These are phyloP conservation scores for Apiospora sp. DNA, from an alignment of 2,329 filamentous ascomycete genomes.

Conservation along the genomic window DNA sequence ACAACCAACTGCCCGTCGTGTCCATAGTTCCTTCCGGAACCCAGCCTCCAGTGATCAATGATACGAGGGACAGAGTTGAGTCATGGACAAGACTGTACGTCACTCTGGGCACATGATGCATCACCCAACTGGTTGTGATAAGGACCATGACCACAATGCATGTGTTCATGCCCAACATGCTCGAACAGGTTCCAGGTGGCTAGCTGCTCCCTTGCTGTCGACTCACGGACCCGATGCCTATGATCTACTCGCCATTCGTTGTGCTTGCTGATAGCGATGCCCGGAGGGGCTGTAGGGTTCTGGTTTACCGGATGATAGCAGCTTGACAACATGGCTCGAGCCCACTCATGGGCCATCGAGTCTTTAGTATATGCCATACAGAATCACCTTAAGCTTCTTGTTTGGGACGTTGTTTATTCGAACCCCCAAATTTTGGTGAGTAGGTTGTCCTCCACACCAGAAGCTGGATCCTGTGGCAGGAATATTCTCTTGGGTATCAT, in stretches of 20 bases:
- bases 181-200: neutral
- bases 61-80: neutral
- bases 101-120: neutral
- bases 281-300: conserved; percentile 25
- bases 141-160: neutral
- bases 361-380: neutral
- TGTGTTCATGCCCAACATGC: conserved; percentile 3
- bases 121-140: neutral
- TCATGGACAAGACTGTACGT: neutral
- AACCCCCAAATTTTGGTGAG: conserved; percentile 71
- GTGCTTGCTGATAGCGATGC: neutral
- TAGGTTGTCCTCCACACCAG: conserved; percentile 60
- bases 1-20: conserved; percentile 13
- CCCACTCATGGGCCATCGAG: conserved; percentile 11
- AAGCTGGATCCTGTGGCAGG: conserved; percentile 56
- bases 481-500: conserved; percentile 92
- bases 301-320: neutral
- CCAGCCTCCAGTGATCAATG: neutral
- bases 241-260: neutral
- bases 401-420: conserved; percentile 32
- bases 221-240: neutral
- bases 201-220: neutral
- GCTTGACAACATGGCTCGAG: neutral
- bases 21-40: neutral
- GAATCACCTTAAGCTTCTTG: neutral